A percentile compares a stretch with the other conserved stretches of the same genome.
phyloP scores from a whole-genome alignment of 257 asterid genomes.

The Capsicum chinense region DNA sequence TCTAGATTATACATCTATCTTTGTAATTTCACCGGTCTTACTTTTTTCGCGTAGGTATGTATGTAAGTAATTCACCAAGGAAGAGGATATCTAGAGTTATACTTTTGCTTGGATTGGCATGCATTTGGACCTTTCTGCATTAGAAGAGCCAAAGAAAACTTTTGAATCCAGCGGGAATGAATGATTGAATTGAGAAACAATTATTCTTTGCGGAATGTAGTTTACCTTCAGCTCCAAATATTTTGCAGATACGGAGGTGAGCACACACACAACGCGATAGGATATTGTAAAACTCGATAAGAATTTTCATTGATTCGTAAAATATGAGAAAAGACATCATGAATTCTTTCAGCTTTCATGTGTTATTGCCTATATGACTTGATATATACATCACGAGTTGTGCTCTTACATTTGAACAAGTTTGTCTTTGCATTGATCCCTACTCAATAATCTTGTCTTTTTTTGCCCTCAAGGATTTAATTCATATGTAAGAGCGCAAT shows the following conservation, averaged over 20 bases:
- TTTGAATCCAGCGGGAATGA: background rate
- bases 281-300: background rate
- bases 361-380: background rate
- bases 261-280: background rate
- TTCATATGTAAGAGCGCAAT: too few relatives aligned
- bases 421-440: too few relatives aligned
- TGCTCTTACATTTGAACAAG: too few relatives aligned
- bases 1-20: background rate
- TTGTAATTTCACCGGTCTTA: background rate
- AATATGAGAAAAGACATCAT: background rate
- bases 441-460: too few relatives aligned
- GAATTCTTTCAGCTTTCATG: background rate
- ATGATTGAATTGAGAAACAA: background rate
- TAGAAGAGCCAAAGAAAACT: background rate
- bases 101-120: constrained; percentile 39
- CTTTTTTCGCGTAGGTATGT: background rate
- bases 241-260: background rate
- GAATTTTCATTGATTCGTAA: background rate
- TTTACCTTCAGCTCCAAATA: background rate
- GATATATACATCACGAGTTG: background rate
- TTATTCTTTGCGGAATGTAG: background rate
- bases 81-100: constrained; percentile 29
- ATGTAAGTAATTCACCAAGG: constrained; percentile 44
- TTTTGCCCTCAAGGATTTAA: too few relatives aligned
- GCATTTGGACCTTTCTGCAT: constrained; percentile 32